Evolutionary conservation across 1,284 basidiomycete species (phyloP), one percentile per base, ranked within the genome.

Genomic region (Malassezia restricta): DNA sequence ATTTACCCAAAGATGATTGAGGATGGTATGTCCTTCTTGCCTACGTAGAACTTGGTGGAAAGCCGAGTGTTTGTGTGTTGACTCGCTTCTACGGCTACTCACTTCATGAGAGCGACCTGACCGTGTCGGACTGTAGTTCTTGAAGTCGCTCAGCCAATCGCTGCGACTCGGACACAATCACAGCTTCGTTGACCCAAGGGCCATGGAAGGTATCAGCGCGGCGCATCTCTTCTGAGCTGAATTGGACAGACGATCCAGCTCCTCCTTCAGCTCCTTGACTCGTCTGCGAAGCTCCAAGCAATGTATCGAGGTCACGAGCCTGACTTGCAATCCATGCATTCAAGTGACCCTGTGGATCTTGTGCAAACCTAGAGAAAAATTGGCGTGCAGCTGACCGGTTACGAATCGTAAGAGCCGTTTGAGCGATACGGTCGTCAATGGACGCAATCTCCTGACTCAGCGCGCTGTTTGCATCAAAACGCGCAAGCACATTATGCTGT

Each of bases 301-400:
- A 80, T 53, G 80, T 83, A 74, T 92, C 88, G 38, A 98, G 75
- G 73, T 94, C 89, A 15, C 87, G 79, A 30, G 88, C 85, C 73
- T 96, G 92, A 3, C 85, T 88, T 51, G 85, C 84, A 32, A 95
- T 76, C 86, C 87, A 96, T 3, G 81, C 85, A 62, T 88, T 82
- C 51, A 94, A 84, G 69, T 95, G 94, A 31, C 78, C 78, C 1
- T 82, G 79, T 0, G 89, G 88, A 52, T 89, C 81, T 1, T 80
- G 76, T 15, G 88, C 82, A 68, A 95, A 96, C 0, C 83, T 81
- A 47, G 83, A 79, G 40, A 96, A 76, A 75, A 95, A 95, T 20
- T 87, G 84, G 12, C 83, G 80, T 72, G 92, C 92, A 58, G 86
- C 79, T 61, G 87, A 83, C 1, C 87, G 80, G 65, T 87, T 89